phyloP scores from a whole-genome alignment of 2,329 filamentous ascomycete genomes.

The Microsporum ferrugineum region DNA sequence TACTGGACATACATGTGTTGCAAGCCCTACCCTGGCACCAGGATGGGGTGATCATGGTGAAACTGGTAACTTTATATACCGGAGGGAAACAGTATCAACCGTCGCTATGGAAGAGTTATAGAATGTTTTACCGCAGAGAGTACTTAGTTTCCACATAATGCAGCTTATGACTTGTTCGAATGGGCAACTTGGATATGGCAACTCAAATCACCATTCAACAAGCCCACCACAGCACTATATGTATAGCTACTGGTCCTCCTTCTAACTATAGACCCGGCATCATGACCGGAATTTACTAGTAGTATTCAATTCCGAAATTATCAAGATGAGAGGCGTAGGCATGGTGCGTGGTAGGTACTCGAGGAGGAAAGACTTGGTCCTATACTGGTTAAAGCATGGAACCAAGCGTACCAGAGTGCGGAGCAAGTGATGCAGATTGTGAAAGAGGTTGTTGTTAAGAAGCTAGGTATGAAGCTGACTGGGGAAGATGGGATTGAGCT shows the following conservation, averaged over 20 bases:
- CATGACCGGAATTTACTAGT: background rate
- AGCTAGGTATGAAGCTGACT: conserved; percentile 2
- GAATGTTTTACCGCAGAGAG: background rate
- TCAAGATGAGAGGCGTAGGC: background rate
- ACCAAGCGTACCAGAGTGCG: conserved; percentile 7
- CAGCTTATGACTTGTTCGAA: conserved; percentile 1
- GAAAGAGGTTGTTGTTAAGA: conserved; percentile 4
- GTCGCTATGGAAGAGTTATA: background rate
- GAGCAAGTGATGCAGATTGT: conserved; percentile 5
- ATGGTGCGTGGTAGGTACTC: background rate
- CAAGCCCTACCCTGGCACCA: background rate
- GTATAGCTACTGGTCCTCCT: background rate
- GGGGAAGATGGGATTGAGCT: conserved; percentile 8
- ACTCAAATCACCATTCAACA: conserved; percentile 4
- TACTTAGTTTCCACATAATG: background rate
- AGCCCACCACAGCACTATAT: background rate
- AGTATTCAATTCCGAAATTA: background rate
- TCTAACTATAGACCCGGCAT: background rate
- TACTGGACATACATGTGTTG: background rate
- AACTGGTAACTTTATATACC: background rate
- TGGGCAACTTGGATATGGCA: conserved; percentile 8
- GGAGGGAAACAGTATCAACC: background rate
- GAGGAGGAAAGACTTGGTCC: conserved; percentile 5
- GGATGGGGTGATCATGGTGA: background rate
- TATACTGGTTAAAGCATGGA: conserved; percentile 8